Base-by-base conservation (phyloP, 352 stramenopile species). In the Phytopythium helicoides region DNA sequence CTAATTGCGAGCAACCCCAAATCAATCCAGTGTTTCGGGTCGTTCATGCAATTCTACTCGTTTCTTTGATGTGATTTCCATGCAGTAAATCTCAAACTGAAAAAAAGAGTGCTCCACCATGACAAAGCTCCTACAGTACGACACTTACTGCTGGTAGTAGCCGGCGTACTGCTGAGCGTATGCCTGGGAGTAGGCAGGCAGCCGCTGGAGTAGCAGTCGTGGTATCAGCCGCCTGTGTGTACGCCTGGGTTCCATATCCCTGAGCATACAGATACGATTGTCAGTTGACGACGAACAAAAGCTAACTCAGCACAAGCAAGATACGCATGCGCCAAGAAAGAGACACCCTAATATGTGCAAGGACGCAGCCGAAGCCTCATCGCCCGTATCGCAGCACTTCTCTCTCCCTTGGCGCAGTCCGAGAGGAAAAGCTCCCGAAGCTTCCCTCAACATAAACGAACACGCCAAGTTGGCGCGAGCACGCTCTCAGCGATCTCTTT, bases 131-230 rank as follows among this genome's bases (percentile, higher is more conserved):
- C 6, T 3, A 22, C 15, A 21, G 23, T 65, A 45, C 26, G 28
- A 45, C 44, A 64, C 42, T 45, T 79, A 68, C 51, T 84, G 70
- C 56, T 89, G 74, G 44, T 88, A 90, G 62, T 87, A 88, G 22
- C 64, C 79, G 38, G 75, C 65, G 60, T 88, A 87, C 64, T 86
- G 75, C 31, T 52, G 45, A 31, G 45, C 19, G 19, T 52, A 52
- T 18, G 74, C 69, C 60, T 81, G 69, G 10, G 71, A 65, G 52
- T 83, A 86, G 16, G 41, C 52, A 86, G 16, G 41, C 52, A 46
- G 76, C 62, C 31, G 73, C 66, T 11, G 48, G 39, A 47, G 58
- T 61, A 41, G 55, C 47, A 28, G 54, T 49, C 10, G 62, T 51
- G 35, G 68, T 25, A 14, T 75, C 67, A 0, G 47, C n/a, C 22